Evolutionary conservation across 192 early-diverging fungal genomes (phyloP).

Genomic region (Backusella westeae): DNA sequence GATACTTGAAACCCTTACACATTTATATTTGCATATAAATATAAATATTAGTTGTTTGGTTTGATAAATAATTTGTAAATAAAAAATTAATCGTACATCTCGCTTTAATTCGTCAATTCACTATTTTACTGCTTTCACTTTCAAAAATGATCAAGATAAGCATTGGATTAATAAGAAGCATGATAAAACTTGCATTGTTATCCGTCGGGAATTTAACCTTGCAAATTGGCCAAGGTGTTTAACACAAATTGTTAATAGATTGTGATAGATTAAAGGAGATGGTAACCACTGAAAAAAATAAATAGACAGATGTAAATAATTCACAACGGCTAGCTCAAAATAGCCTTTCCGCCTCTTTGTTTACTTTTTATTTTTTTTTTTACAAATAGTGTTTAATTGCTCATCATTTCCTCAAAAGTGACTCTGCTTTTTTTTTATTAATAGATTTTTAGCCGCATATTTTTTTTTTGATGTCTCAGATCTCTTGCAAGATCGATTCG

Average conservation of each 20-base stretch:
- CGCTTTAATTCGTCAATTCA: neutral
- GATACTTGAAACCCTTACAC: neutral
- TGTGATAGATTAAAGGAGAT: neutral
- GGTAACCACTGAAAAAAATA: neutral
- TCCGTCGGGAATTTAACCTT: neutral
- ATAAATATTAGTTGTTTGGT: neutral
- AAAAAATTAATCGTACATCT: neutral
- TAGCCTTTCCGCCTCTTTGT: neutral
- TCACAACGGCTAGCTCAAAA: neutral
- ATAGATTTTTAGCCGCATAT: neutral
- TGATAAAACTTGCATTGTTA: neutral
- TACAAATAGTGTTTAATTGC: neutral
- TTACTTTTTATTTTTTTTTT: neutral
- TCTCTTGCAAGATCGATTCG: neutral
- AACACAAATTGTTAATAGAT: neutral
- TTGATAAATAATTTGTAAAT: neutral
- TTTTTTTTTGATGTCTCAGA: neutral
- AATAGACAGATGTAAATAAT: neutral
- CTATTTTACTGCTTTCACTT: neutral
- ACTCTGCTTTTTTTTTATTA: neutral
- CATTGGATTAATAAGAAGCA: neutral
- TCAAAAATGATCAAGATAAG: neutral
- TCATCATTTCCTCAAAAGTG: neutral
- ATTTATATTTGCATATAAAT: neutral
- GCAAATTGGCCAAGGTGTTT: neutral